Evolutionary conservation across 305 asterid species (phyloP).

Genomic region (Plantago rigida): DNA sequence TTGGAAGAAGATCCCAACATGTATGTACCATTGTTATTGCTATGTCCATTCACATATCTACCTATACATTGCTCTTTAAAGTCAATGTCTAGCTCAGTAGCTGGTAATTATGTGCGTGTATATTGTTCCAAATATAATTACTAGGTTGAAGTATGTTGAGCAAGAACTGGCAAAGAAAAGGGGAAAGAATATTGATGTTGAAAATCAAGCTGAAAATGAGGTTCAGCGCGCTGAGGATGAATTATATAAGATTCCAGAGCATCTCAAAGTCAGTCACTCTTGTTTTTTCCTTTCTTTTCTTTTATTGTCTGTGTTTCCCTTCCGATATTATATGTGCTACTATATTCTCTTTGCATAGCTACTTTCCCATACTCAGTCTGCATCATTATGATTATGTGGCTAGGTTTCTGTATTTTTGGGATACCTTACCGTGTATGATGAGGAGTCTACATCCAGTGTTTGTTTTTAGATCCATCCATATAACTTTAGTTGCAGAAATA

Average conservation of each 20-base stretch:
- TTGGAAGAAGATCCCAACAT: constrained; percentile 95
- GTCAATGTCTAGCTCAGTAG: too few species aligned
- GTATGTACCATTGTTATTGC: constrained; percentile 26
- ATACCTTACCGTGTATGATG: too few species aligned
- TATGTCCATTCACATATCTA: too few species aligned
- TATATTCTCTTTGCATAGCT: too few species aligned
- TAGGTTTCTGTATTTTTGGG: too few species aligned
- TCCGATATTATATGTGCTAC: too few species aligned
- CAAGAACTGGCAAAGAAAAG: constrained; percentile 86
- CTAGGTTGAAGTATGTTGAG: constrained; percentile 81
- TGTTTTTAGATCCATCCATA: neutral
- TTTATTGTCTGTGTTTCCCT: neutral
- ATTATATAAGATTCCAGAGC: constrained; percentile 81
- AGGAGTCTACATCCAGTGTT: neutral
- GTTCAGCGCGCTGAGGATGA: constrained; percentile 78
- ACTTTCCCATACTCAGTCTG: too few species aligned
- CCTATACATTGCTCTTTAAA: too few species aligned
- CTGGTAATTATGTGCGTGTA: neutral
- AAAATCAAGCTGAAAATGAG: constrained; percentile 58
- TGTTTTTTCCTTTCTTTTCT: neutral
- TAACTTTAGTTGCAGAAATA: neutral
- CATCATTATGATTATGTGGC: too few species aligned
- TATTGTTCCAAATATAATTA: constrained; percentile 6
- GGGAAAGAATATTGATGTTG: constrained; percentile 56
- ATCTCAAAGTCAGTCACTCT: constrained; percentile 58